phyloP scores from a whole-genome alignment of 148 eudicot species.

The Spergularia bocconei region DNA sequence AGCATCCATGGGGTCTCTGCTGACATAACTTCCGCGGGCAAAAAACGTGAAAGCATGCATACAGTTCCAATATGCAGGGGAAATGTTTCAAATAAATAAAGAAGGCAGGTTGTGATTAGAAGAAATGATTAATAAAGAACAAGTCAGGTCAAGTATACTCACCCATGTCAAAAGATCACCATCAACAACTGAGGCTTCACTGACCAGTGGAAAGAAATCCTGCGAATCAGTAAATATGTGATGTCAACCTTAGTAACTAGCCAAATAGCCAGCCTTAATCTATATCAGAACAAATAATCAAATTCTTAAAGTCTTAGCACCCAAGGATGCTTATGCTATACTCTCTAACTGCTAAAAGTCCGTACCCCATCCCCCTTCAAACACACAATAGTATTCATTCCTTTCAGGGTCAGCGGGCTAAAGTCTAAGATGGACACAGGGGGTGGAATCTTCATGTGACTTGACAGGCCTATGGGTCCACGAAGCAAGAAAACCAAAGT shows the following conservation, averaged over 20 bases:
- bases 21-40: not conserved
- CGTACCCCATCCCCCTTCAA: too few species aligned
- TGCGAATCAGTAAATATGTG: slow-evolving; percentile 31
- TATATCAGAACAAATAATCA: not conserved
- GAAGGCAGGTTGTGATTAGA: not conserved
- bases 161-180: slow-evolving; percentile 97
- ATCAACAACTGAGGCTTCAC: slow-evolving; percentile 76
- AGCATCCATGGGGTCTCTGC: not conserved
- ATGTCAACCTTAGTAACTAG: not conserved
- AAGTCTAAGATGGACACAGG: too few species aligned
- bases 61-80: not conserved
- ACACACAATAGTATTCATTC: too few species aligned
- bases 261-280: not conserved
- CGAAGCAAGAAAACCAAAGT: too few species aligned
- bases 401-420: too few species aligned
- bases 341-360: slow-evolving; percentile 13
- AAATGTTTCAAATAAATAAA: not conserved
- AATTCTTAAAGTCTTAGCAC: not conserved
- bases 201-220: slow-evolving; percentile 89
- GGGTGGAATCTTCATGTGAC: too few species aligned
- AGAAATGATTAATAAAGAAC: not conserved
- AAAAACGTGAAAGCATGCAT: too few species aligned
- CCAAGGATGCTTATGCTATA: not conserved
- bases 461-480: too few species aligned
- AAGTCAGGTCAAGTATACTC: slow-evolving; percentile 31